Evolutionary conservation across 306 rosid genomes (phyloP).

Genomic region (Glycine soja): DNA sequence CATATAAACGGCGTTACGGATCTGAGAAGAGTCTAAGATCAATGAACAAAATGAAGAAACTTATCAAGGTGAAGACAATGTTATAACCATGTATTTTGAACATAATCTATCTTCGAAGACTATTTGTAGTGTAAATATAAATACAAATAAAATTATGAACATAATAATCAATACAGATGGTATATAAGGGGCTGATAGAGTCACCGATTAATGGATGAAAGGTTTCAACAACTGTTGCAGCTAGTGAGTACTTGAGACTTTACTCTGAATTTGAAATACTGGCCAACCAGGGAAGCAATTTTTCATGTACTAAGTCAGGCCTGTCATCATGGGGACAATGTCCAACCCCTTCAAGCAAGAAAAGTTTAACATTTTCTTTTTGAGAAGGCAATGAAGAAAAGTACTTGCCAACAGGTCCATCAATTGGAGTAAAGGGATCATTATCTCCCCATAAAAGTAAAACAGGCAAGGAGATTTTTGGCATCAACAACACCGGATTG

Average conservation of each 20-base stretch:
- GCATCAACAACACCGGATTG: slow-evolving; percentile 75
- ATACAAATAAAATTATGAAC: slow-evolving; percentile 23
- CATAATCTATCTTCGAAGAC: slow-evolving; percentile 1
- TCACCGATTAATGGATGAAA: no score
- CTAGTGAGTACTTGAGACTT: background rate
- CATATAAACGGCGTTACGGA: background rate
- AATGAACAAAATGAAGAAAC: background rate
- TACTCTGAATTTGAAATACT: slow-evolving; percentile 55
- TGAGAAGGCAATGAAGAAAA: slow-evolving; percentile 67
- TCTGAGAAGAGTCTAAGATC: background rate
- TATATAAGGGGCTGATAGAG: background rate
- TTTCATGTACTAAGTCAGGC: slow-evolving; percentile 82
- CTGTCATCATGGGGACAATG: slow-evolving; percentile 96
- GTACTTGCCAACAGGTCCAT: slow-evolving; percentile 94
- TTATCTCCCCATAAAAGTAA: slow-evolving; percentile 87
- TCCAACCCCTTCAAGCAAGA: slow-evolving; percentile 80
- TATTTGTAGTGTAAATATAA: slow-evolving; percentile 16
- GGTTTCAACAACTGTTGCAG: slow-evolving; percentile 3
- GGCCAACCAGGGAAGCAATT: slow-evolving; percentile 87
- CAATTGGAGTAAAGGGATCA: slow-evolving; percentile 93
- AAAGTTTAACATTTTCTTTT: slow-evolving; percentile 63
- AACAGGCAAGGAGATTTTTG: slow-evolving; percentile 71
- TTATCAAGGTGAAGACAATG: background rate
- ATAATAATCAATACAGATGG: slow-evolving; percentile 2
- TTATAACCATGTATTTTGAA: background rate